Base-by-base conservation (phyloP, 176 grass and related monocot genomes). In the Tillandsia leiboldiana region DNA sequence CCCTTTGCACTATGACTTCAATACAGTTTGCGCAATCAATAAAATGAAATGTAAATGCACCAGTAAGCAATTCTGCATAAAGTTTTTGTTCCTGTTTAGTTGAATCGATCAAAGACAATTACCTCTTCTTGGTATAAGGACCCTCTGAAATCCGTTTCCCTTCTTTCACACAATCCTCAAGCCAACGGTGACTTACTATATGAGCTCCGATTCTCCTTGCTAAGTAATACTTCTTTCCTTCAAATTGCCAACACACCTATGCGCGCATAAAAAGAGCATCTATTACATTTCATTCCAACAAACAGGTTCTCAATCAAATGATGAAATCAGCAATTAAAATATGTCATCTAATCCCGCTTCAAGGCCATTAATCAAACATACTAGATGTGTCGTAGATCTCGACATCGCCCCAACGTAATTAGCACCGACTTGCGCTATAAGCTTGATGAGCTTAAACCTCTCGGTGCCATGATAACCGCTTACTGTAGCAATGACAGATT, bases 391-490 rank as follows among this genome's bases (percentile, higher is more conserved):
- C 52, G 90, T 90, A 27, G 86, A 90, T 73, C 53, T 89, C 67
- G 77, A 86, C 93, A 96, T 92, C 18, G 81, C 58, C 0, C 86
- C 93, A 11, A 90, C 81, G 68, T 90, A 96, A 86, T 66, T 96
- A 27, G 93, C 93, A 12, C 93, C 89, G 48, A 81, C 70, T 65
- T 79, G 81, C 29, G 86, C 56, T 63, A 97, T 97, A 78, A 97
- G 93, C 83, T 92, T 97, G 58, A 97, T 80, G 28, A 97, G 86
- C 73, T 77, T 87, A 76, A 92, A 91, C 74, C 93, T 75, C 69
- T 81, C 81, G 1, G 69, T 68, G 33, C 89, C 93, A 63, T 92
- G 86, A 82, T 97, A 97, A 2, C 93, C 89, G 27, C 93, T 97
- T 15, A 97, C 93, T 14, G 93, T 89, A n/a, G 86, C 89, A 51